phyloP scores from a whole-genome alignment of 2,329 filamentous ascomycete species.

The Fusarium chuoi region DNA sequence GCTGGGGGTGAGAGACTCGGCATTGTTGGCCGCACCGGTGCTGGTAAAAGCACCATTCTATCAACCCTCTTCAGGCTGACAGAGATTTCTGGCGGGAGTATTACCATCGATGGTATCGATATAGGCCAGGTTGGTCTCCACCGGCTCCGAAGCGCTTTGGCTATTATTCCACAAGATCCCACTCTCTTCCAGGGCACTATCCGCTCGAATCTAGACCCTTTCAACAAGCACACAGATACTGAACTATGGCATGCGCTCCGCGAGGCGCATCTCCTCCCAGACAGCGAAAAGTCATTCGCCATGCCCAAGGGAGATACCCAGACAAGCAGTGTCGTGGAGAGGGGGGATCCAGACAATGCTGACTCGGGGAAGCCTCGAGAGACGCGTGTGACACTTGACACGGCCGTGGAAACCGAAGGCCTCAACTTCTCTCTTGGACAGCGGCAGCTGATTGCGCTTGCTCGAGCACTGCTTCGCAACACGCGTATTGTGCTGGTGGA shows the following conservation, averaged over 20 bases:
- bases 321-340: neutral
- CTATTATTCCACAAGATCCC: conserved; percentile 82
- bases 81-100: conserved; percentile 73
- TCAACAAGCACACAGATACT: neutral
- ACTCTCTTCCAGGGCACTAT: conserved; percentile 83
- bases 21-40: conserved; percentile 79
- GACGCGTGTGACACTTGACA: neutral
- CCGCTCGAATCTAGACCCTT: conserved; percentile 68
- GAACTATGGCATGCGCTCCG: neutral
- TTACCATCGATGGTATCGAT: conserved; percentile 77
- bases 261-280: neutral
- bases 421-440: neutral
- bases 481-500: neutral
- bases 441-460: neutral
- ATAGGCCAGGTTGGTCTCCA: conserved; percentile 77
- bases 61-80: conserved; percentile 81
- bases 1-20: conserved; percentile 74
- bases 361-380: neutral
- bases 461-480: neutral
- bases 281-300: neutral
- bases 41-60: conserved; percentile 79
- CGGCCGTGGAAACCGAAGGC: neutral
- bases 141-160: conserved; percentile 74
- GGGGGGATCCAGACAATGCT: neutral
- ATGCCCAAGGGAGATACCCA: neutral